Evolutionary conservation across 225 moss, liverwort and hornwort species (phyloP).

Genomic region (Straminergon stramineum): DNA sequence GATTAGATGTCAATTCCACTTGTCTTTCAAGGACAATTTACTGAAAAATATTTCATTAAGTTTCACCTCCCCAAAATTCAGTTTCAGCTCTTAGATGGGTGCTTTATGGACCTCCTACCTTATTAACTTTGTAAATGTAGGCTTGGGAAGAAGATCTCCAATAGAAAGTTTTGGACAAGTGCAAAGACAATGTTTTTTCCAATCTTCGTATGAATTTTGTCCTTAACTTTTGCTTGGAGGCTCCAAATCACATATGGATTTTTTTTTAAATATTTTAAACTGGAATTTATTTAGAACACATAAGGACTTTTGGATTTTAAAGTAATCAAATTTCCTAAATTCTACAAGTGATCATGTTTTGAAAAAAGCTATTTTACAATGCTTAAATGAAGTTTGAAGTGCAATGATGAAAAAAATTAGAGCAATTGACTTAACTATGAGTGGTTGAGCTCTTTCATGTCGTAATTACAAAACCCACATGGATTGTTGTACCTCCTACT

Average conservation of each 20-base stretch:
- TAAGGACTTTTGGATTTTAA: too few relatives aligned
- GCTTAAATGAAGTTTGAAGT: not conserved
- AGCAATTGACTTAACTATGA: not conserved
- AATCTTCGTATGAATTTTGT: not conserved
- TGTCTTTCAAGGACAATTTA: too few relatives aligned
- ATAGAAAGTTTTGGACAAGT: not conserved
- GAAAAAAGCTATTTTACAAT: not conserved
- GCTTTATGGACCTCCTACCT: too few relatives aligned
- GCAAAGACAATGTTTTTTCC: accelerated
- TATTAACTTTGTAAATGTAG: not conserved
- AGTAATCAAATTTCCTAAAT: not conserved
- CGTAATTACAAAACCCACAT: not conserved
- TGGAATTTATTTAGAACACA: too few relatives aligned
- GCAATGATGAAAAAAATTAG: accelerated
- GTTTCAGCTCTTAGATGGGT: too few relatives aligned
- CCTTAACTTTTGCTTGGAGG: too few relatives aligned
- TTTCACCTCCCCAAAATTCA: too few relatives aligned
- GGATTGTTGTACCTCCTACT: not conserved
- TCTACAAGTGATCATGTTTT: not conserved
- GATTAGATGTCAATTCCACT: too few relatives aligned
- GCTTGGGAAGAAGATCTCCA: not conserved
- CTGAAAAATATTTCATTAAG: too few relatives aligned
- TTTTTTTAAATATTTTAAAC: too few relatives aligned
- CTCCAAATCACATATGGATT: not conserved
- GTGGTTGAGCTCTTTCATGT: not conserved